Evolutionary conservation across 75 land plant genomes (phyloP), one percentile per base, ranked within the genome.

Genomic region (Larix kaempferi): DNA sequence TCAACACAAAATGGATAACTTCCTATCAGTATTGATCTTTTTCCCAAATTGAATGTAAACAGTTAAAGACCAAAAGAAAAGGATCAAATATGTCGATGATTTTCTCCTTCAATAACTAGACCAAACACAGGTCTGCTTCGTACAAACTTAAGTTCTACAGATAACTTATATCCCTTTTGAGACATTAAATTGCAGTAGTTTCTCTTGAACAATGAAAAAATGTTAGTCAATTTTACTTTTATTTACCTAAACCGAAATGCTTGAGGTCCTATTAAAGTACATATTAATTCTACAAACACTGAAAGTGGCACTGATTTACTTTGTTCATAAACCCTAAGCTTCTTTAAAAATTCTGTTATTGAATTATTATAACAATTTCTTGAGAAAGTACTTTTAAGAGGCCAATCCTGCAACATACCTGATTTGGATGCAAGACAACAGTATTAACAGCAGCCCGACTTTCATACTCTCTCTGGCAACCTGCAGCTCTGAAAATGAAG

Each of bases 401-500:
- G 41, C 39, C 54, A 49, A 73, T 41, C 25, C 35, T 56, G 22
- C 37, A 55, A 37, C 74, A 29, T 15, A 96, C 98, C 95, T 96
- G 99, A 84, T 97, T 97, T 37, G 99, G 99, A 82, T 97, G 99
- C 35, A 97, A 82, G 29, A 97, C 99, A 78, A 97, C 99, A 59
- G 99, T 97, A 76, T 97, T 97, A 62, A 97, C 99, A 60, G 99
- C 98, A 27, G 94, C 99, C 73, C 99, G 95, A 64, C 99, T 97
- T 87, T 97, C 99, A 88, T 97, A 97, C 81, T 97, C 99, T 67
- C 95, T 85, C 75, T 95, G 99, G 74, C 87, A 94, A 78, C 93
- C 98, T 63, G 89, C 93, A 78, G 99, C 98, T 78, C 99, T 94
- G 77, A 27, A 74, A 27, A 81, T 74, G 17, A 73, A 65, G 26